phyloP scores from a whole-genome alignment of 345 rosid genomes.

The Aquilaria sinensis region DNA sequence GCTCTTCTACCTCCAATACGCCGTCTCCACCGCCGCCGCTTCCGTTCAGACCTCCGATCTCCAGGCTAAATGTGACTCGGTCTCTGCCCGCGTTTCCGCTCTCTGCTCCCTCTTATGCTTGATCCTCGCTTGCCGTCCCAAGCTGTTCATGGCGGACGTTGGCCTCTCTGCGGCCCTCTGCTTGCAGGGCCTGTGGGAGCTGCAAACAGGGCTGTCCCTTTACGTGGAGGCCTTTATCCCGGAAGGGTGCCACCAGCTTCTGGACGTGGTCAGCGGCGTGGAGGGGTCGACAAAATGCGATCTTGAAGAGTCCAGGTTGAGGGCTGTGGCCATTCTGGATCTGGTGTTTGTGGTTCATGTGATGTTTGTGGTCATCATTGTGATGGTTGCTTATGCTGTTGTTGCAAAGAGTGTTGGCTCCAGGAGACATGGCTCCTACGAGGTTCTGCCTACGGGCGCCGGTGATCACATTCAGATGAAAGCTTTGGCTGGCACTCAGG shows the following conservation, averaged over 20 bases:
- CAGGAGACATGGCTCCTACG: slow-evolving; percentile 67
- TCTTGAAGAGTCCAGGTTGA: slow-evolving; percentile 57
- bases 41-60: slow-evolving; percentile 75
- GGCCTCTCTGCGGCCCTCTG: slow-evolving; percentile 63
- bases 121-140: slow-evolving; percentile 59
- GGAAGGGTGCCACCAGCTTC: slow-evolving; percentile 71
- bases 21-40: slow-evolving; percentile 53
- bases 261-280: slow-evolving; percentile 67
- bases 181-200: slow-evolving; percentile 81
- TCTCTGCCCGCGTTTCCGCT: slow-evolving; percentile 62
- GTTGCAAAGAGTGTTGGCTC: slow-evolving; percentile 41
- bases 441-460: slow-evolving; percentile 54
- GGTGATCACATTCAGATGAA: slow-evolving; percentile 56
- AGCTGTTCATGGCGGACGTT: slow-evolving; percentile 64
- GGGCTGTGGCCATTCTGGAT: slow-evolving; percentile 86
- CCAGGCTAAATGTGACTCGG: slow-evolving; percentile 69
- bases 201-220: slow-evolving; percentile 84
- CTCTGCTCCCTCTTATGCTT: slow-evolving; percentile 55
- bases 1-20: slow-evolving; percentile 65
- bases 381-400: slow-evolving; percentile 51
- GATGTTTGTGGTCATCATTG: slow-evolving; percentile 45
- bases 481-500: slow-evolving; percentile 57
- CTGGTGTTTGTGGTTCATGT: slow-evolving; percentile 68
- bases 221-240: slow-evolving; percentile 88
- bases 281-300: slow-evolving; percentile 91